These are phyloP conservation scores for Corrigiola litoralis DNA, from an alignment of 179 eudicot species.

Conservation along the genomic window DNA sequence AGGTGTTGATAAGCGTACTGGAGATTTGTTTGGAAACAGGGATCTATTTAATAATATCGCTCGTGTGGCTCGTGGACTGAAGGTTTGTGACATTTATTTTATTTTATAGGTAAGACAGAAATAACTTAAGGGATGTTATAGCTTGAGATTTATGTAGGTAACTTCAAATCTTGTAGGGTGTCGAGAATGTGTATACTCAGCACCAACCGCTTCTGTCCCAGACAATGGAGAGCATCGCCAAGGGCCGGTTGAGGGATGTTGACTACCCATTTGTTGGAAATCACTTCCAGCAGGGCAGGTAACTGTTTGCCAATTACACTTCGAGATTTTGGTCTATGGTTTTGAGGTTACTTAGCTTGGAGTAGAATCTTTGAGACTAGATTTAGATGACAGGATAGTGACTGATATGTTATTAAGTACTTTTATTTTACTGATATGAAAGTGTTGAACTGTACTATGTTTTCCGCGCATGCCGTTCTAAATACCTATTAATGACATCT, in stretches of 20 bases:
- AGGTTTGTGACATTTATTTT: conserved; percentile 38
- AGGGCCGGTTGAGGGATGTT: conserved; percentile 75
- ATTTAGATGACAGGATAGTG: too few species aligned
- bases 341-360: background rate
- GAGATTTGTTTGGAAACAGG: conserved; percentile 82
- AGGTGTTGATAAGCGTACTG: conserved; percentile 82
- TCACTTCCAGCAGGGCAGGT: conserved; percentile 85
- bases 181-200: conserved; percentile 92
- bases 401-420: too few species aligned
- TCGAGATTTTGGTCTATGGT: background rate
- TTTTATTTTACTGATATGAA: too few species aligned
- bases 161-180: conserved; percentile 48
- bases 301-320: conserved; percentile 3
- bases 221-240: conserved; percentile 75
- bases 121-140: background rate
- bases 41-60: conserved; percentile 82
- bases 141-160: conserved; percentile 13
- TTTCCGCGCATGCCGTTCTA: too few species aligned
- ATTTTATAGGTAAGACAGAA: too few species aligned
- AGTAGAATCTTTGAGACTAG: background rate
- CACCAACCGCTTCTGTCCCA: conserved; percentile 85
- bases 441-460: too few species aligned
- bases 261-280: conserved; percentile 81
- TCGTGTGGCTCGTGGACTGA: conserved; percentile 93
- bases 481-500: too few species aligned